Evolutionary conservation across 768 basidiomycete genomes (phyloP).

Genomic region (Termitomyces sp.): DNA sequence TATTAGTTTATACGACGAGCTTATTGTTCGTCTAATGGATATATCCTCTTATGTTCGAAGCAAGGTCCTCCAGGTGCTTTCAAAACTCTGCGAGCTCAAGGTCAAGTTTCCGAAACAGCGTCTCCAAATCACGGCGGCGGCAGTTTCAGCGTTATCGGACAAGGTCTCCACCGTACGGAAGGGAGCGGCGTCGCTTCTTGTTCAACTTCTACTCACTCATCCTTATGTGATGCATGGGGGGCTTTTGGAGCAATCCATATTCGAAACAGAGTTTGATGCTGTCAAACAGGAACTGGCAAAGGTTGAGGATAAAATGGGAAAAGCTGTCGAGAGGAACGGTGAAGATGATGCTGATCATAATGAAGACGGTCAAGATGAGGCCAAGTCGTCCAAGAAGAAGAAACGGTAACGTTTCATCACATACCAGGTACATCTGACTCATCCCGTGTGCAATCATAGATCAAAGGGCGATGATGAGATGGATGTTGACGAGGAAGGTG

Average conservation of each 20-base stretch:
- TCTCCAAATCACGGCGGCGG: conserved; percentile 65
- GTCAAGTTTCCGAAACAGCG: conserved; percentile 87
- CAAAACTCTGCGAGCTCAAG: conserved; percentile 68
- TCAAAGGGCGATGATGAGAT: conserved; percentile 41
- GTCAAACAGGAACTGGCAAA: conserved; percentile 61
- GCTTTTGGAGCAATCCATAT: conserved; percentile 61
- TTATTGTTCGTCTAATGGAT: conserved; percentile 87
- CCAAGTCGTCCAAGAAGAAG: conserved; percentile 24
- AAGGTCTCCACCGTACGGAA: conserved; percentile 88
- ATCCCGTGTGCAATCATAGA: conserved; percentile 11
- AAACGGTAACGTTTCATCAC: conserved; percentile 17
- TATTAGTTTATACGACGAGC: conserved; percentile 71
- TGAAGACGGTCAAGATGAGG: conserved; percentile 20
- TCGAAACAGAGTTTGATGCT: conserved; percentile 65
- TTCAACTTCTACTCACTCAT: conserved; percentile 76
- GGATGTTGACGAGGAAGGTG: conserved; percentile 48
- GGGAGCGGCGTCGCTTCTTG: conserved; percentile 69
- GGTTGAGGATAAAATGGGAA: conserved; percentile 63
- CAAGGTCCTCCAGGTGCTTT: conserved; percentile 76
- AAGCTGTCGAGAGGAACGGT: conserved; percentile 45
- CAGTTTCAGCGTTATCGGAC: conserved; percentile 79
- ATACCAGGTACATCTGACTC: not conserved
- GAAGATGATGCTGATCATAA: conserved; percentile 26
- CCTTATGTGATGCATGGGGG: conserved; percentile 88
- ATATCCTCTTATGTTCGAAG: conserved; percentile 85